Conservation (phyloP, 1,284 basidiomycete species). For the Sphaerobolus stellatus region DNA sequence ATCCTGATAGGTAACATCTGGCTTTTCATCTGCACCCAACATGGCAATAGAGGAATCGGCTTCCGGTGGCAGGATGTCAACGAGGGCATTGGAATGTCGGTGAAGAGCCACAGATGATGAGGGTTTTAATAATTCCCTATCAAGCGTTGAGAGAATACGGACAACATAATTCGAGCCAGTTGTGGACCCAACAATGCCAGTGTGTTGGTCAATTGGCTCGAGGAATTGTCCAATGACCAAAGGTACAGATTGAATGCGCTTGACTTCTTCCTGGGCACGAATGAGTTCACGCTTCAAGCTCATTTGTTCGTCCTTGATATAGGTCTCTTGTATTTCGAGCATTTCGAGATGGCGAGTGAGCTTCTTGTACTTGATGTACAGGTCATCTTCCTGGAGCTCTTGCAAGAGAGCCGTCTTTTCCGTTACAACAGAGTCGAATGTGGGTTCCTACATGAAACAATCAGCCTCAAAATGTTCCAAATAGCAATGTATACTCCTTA, state of each 20-base stretch:
- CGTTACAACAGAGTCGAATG: conserved; percentile 81
- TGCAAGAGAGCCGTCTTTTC: conserved; percentile 87
- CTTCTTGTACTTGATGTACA: conserved; percentile 95
- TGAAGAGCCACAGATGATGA: conserved; percentile 97
- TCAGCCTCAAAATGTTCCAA: conserved; percentile 8
- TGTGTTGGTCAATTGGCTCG: conserved; percentile 97
- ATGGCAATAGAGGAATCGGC: conserved; percentile 97
- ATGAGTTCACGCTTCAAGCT: conserved; percentile 98
- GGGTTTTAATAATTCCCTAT: conserved; percentile 96
- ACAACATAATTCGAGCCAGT: conserved; percentile 99
- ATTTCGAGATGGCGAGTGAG: conserved; percentile 91
- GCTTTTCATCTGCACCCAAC: conserved; percentile 91
- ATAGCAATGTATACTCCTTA: conserved; percentile 36
- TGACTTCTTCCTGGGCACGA: conserved; percentile 98
- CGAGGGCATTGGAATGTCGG: conserved; percentile 96
- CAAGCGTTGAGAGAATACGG: conserved; percentile 94
- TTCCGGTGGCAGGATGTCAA: conserved; percentile 98
- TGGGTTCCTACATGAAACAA: conserved; percentile 67
- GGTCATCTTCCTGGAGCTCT: conserved; percentile 87
- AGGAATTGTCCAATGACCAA: conserved; percentile 99
- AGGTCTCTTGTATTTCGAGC: conserved; percentile 93
- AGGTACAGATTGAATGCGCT: conserved; percentile 98
- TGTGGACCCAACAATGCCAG: conserved; percentile 96
- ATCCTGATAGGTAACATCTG: conserved; percentile 86
- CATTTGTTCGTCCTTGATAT: conserved; percentile 98